Evolutionary conservation across 2,329 filamentous ascomycete genomes (phyloP).

Genomic region (Hypoxylon sp.): DNA sequence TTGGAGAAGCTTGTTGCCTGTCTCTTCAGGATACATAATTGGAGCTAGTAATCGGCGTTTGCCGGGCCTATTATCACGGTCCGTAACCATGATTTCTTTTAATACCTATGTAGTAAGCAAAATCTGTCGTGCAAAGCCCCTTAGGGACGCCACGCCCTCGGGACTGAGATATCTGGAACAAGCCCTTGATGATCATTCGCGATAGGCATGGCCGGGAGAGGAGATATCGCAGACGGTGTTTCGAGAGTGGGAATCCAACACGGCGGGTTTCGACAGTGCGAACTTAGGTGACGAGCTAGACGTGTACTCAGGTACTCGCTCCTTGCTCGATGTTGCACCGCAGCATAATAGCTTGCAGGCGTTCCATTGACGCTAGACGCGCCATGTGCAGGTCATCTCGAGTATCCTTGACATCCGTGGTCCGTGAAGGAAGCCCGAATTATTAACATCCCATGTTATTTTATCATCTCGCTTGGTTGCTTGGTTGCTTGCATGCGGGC

Average conservation of each 20-base stretch:
- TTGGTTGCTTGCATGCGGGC: background rate
- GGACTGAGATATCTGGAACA: slow-evolving; percentile 32
- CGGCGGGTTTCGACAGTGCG: slow-evolving; percentile 35
- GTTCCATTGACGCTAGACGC: slow-evolving; percentile 41
- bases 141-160: slow-evolving; percentile 21
- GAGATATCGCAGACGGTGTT: slow-evolving; percentile 27
- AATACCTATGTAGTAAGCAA: slow-evolving; percentile 32
- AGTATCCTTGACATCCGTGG: slow-evolving; percentile 32
- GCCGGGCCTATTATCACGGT: slow-evolving; percentile 18
- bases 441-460: slow-evolving; percentile 19
- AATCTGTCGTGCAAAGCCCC: slow-evolving; percentile 8
- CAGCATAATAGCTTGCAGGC: slow-evolving; percentile 33
- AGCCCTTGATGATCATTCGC: slow-evolving; percentile 27
- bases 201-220: slow-evolving; percentile 23
- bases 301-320: slow-evolving; percentile 7
- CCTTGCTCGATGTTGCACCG: slow-evolving; percentile 32
- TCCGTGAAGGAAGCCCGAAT: slow-evolving; percentile 22
- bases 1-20: slow-evolving; percentile 15
- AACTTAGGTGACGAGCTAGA: background rate
- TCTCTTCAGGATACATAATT: slow-evolving; percentile 20
- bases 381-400: slow-evolving; percentile 38
- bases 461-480: slow-evolving; percentile 12
- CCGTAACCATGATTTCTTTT: slow-evolving; percentile 12
- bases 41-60: slow-evolving; percentile 40
- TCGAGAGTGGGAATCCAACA: slow-evolving; percentile 26